Percentiles rank a stretch among this genome's conserved stretches.
Evolutionary conservation across 179 eudicot species (phyloP).

Genomic region (Dionaea muscipula): DNA sequence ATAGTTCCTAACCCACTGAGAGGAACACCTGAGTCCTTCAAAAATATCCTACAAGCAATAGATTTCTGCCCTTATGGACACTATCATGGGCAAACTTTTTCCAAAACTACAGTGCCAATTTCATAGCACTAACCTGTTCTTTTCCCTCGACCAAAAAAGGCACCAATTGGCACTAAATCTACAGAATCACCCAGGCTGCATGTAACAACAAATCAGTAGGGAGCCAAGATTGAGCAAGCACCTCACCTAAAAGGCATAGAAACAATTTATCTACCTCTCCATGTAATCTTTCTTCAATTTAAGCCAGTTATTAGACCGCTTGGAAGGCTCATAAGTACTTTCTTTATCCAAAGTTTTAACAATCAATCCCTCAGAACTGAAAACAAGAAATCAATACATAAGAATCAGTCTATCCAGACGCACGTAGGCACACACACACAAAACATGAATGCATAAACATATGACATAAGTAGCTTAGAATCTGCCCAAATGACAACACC

Average conservation of each 20-base stretch:
- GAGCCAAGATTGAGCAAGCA: neutral
- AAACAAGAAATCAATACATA: slow-evolving; percentile 10
- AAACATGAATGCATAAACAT: no score
- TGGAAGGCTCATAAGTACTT: slow-evolving; percentile 97
- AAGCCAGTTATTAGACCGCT: slow-evolving; percentile 92
- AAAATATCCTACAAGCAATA: no score
- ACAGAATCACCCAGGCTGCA: slow-evolving; percentile 84
- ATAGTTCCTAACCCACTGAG: neutral
- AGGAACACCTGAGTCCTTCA: neutral
- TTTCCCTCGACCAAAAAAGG: slow-evolving; percentile 88
- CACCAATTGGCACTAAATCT: slow-evolving; percentile 89
- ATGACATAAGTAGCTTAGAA: no score
- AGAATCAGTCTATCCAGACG: no score
- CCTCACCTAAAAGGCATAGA: neutral
- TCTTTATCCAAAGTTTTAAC: slow-evolving; percentile 80
- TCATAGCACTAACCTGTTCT: slow-evolving; percentile 47
- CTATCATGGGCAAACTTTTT: neutral
- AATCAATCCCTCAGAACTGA: slow-evolving; percentile 88
- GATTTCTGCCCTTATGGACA: neutral
- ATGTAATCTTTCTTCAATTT: slow-evolving; percentile 91
- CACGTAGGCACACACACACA: no score
- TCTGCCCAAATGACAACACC: no score
- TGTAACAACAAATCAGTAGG: neutral
- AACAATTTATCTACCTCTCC: slow-evolving; percentile 45
- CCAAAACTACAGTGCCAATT: neutral